phyloP scores from a whole-genome alignment of 768 basidiomycete species.

The Leccinum sublutescens region DNA sequence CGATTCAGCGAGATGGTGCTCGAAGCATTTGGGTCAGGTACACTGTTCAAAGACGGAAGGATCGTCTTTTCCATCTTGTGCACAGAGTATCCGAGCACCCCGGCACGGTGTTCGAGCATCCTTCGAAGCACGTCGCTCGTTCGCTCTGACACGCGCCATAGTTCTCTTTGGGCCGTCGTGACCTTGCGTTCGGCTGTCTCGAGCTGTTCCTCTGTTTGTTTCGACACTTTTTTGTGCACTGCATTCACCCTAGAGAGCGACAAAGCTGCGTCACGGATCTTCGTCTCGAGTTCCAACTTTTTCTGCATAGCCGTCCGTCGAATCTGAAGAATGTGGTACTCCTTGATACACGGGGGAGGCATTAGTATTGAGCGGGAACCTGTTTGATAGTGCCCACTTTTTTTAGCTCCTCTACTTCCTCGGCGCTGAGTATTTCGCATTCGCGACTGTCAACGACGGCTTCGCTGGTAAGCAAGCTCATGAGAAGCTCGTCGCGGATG shows the following conservation, averaged over 20 bases:
- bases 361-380: conserved; percentile 11
- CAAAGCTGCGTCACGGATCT: conserved; percentile 82
- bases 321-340: conserved; percentile 67
- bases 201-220: conserved; percentile 69
- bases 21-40: conserved; percentile 40
- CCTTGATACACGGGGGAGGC: conserved; percentile 43
- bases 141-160: conserved; percentile 65
- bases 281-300: conserved; percentile 78
- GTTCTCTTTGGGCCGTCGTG: conserved; percentile 65
- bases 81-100: conserved; percentile 72
- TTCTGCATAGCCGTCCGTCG: conserved; percentile 64
- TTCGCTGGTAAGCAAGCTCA: conserved; percentile 89
- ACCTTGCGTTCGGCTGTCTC: conserved; percentile 73
- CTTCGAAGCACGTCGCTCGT: conserved; percentile 59
- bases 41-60: conserved; percentile 28
- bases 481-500: conserved; percentile 79
- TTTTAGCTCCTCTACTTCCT: conserved; percentile 70
- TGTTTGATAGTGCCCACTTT: conserved; percentile 44
- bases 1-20: conserved; percentile 53
- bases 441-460: conserved; percentile 90
- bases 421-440: conserved; percentile 72
- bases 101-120: conserved; percentile 80
- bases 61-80: conserved; percentile 63
- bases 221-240: conserved; percentile 52
- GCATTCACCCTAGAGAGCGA: conserved; percentile 70